These are phyloP conservation scores for Emmonsiellopsis sp. DNA, from an alignment of 2,329 filamentous ascomycete genomes.

Conservation along the genomic window DNA sequence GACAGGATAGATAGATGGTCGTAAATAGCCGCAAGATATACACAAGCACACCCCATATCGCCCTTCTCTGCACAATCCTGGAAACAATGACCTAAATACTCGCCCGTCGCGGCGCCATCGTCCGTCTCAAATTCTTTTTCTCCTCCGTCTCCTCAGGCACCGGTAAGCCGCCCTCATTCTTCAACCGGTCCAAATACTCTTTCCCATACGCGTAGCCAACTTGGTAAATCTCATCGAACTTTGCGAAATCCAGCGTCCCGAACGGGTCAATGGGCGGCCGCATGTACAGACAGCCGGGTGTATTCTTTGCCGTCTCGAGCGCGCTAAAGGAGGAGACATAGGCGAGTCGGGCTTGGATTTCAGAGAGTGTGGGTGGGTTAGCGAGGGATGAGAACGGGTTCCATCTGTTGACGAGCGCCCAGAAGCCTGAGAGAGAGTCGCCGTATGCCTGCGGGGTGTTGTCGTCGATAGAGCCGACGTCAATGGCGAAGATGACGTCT, in stretches of 20 bases:
- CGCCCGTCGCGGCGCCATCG: constrained; percentile 68
- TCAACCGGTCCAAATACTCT: constrained; percentile 66
- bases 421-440: constrained; percentile 87
- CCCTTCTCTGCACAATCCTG: not conserved
- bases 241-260: constrained; percentile 89
- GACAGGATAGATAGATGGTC: too few relatives aligned
- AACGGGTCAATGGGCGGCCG: constrained; percentile 88
- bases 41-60: too few relatives aligned
- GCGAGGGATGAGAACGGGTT: constrained; percentile 84
- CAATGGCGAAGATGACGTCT: constrained; percentile 89
- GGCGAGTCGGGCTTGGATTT: constrained; percentile 89
- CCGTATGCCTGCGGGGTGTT: constrained; percentile 86
- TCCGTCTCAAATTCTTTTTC: constrained; percentile 65
- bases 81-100: constrained; percentile 49
- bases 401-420: constrained; percentile 93
- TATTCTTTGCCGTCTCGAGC: constrained; percentile 83
- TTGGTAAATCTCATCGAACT: constrained; percentile 93
- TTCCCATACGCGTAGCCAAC: constrained; percentile 81
- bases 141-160: constrained; percentile 63
- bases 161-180: constrained; percentile 66
- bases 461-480: constrained; percentile 88
- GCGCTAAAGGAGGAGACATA: constrained; percentile 95
- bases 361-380: constrained; percentile 87
- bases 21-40: too few relatives aligned
- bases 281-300: constrained; percentile 91